Evolutionary conservation across 2,329 filamentous ascomycete species (phyloP).

Genomic region (Hypoxylon sp.): DNA sequence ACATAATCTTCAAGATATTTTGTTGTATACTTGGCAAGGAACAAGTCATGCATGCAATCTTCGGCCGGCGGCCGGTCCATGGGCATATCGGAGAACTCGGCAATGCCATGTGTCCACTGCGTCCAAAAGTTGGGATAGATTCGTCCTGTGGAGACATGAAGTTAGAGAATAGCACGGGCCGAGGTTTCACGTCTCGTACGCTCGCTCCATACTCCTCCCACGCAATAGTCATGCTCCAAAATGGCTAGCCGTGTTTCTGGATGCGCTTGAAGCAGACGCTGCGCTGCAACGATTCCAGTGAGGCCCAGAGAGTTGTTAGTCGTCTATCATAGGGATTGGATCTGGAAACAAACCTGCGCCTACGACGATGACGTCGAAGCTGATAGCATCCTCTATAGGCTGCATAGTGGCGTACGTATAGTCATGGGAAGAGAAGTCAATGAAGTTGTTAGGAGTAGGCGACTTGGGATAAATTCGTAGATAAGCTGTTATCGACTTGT

Average conservation of each 20-base stretch:
- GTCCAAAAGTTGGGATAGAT: conserved; percentile 53
- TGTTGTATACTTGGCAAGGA: conserved; percentile 50
- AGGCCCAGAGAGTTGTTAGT: neutral
- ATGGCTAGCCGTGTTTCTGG: conserved; percentile 42
- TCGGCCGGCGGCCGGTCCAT: conserved; percentile 47
- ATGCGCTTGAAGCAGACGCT: conserved; percentile 40
- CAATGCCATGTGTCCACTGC: conserved; percentile 51
- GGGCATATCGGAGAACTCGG: conserved; percentile 53
- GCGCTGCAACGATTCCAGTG: neutral
- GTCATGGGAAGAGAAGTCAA: neutral
- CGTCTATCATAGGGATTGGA: neutral
- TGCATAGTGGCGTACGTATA: neutral
- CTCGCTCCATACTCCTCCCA: conserved; percentile 45
- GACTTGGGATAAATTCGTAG: neutral
- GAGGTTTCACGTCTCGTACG: conserved; percentile 26
- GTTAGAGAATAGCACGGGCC: neutral
- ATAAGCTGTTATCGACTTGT: neutral
- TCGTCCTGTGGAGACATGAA: conserved; percentile 44
- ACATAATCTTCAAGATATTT: conserved; percentile 44
- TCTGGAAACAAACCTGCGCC: neutral
- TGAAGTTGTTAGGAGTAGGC: neutral
- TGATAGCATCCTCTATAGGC: neutral
- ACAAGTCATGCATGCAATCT: conserved; percentile 45
- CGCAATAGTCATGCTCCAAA: conserved; percentile 43
- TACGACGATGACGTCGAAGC: neutral